Evolutionary conservation across 139 green algal genomes (phyloP).

Genomic region (Auxenochlorella pyrenoidosa): DNA sequence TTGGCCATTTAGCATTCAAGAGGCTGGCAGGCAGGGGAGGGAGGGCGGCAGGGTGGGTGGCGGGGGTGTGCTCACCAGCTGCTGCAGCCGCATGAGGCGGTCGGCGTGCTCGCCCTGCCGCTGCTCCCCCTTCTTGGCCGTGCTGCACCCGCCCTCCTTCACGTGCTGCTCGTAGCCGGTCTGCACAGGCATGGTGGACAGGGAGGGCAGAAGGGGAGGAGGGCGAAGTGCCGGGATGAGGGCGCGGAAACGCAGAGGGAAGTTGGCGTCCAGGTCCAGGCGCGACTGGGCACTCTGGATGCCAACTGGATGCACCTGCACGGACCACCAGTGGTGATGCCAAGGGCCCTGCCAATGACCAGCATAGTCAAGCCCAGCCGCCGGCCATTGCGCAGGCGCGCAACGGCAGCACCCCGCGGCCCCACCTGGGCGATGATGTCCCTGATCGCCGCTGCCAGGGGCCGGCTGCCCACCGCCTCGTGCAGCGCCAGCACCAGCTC

Average conservation of each 20-base stretch:
- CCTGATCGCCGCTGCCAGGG: conserved; percentile 13
- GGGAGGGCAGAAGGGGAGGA: background rate
- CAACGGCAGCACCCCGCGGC: background rate
- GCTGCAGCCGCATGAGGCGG: conserved; percentile 14
- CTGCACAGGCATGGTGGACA: background rate
- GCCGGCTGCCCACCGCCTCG: background rate
- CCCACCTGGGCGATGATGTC: conserved; percentile 32
- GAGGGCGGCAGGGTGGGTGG: too few species aligned
- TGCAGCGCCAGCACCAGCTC: conserved; percentile 24
- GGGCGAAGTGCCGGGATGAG: too few species aligned
- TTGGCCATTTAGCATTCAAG: background rate
- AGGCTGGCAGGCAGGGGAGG: too few species aligned
- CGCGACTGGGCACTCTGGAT: too few species aligned
- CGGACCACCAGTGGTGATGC: background rate
- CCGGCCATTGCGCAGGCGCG: too few species aligned
- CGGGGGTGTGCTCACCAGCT: background rate
- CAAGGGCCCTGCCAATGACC: background rate
- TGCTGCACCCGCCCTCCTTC: conserved; percentile 19
- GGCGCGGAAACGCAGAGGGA: too few species aligned
- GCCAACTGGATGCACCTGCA: background rate
- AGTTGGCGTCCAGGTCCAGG: too few species aligned
- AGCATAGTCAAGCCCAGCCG: too few species aligned
- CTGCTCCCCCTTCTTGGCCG: background rate
- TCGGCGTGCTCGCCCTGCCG: conserved; percentile 21
- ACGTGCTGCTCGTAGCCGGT: conserved; percentile 45